Base-by-base conservation (phyloP, 352 stramenopile genomes). In the Blastocystis sp. region DNA sequence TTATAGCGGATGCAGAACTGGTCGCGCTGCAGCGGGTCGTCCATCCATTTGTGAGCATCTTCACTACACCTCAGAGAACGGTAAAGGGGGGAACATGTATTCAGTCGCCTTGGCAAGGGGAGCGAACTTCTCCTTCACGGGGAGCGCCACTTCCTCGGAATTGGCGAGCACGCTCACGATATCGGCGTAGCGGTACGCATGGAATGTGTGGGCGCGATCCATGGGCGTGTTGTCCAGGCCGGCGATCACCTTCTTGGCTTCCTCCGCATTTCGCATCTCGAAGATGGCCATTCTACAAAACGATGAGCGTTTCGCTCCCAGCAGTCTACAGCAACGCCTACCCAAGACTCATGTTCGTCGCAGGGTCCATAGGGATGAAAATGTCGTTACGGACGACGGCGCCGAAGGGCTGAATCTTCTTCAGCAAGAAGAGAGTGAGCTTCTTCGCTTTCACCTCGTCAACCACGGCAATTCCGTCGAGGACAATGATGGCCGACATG, bases 361-460 rank as follows among this genome's bases (percentile, higher is more conserved):
- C 42, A 14, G 71, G 71, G 63, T 81, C 24, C 0, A 81, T 64
- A 71, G 71, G 71, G n/a, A 81, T 81, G 34, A 68, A 81, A 14
- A 81, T 38, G 42, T 81, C 71, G 71, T 81, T 81, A 14, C 28
- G 9, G 1, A 81, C 71, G 17, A 81, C 71, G 63, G 71, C 38
- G 52, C 65, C 65, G 52, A 81, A 81, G 42, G 54, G 54, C 1
- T 66, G 11, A 64, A 81, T 70, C 7, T 34, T 19, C 61, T 69
- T 81, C 28, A 81, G 71, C 28, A 81, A 81, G 34, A 81, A 81
- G 10, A 81, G 28, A 9, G 3, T 34, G 11, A 81, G 71, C n/a
- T 81, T 81, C 61, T 64, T 81, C 21, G 71, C 71, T 71, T 81
- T 81, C 54, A 45, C 71, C 21, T 64, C 71, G n/a, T 81, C 71